phyloP scores from a whole-genome alignment of 495 filamentous ascomycete genomes.

The Aspergillus sparsus region DNA sequence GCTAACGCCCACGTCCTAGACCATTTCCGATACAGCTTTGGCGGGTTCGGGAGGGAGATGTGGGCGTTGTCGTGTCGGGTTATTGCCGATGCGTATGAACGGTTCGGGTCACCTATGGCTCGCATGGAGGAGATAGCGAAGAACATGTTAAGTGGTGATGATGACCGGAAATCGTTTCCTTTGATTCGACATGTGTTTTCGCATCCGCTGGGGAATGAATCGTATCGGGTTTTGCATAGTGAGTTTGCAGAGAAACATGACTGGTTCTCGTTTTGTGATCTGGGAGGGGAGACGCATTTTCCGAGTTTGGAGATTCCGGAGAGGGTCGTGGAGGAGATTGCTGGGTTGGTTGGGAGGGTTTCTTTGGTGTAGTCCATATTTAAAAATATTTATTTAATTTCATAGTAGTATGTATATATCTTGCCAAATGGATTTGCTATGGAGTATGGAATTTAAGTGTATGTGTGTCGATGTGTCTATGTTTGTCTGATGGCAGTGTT shows the following conservation, averaged over 20 bases:
- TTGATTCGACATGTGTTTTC: neutral
- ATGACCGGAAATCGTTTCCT: too few relatives aligned
- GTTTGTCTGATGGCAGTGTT: too few relatives aligned
- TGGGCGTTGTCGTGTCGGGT: slow-evolving; percentile 8
- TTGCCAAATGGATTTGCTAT: too few relatives aligned
- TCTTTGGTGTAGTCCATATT: too few relatives aligned
- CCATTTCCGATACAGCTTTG: slow-evolving; percentile 1
- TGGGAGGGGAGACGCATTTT: slow-evolving; percentile 6
- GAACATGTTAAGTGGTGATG: neutral
- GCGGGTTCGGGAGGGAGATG: neutral
- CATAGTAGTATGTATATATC: too few relatives aligned
- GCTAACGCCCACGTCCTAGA: neutral
- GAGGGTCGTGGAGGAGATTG: slow-evolving; percentile 5
- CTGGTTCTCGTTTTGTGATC: slow-evolving; percentile 3
- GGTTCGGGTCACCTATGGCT: neutral
- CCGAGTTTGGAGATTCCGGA: slow-evolving; percentile 7
- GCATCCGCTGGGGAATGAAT: neutral
- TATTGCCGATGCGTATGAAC: neutral
- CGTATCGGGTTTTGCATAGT: neutral
- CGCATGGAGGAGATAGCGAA: too few relatives aligned
- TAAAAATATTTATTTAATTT: too few relatives aligned
- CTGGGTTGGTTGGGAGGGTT: neutral
- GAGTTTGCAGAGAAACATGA: neutral
- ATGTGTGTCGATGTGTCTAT: too few relatives aligned
- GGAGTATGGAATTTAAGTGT: too few relatives aligned